Base-by-base conservation (phyloP, 2,329 filamentous ascomycete species). In the Trichothecium sympodiale region DNA sequence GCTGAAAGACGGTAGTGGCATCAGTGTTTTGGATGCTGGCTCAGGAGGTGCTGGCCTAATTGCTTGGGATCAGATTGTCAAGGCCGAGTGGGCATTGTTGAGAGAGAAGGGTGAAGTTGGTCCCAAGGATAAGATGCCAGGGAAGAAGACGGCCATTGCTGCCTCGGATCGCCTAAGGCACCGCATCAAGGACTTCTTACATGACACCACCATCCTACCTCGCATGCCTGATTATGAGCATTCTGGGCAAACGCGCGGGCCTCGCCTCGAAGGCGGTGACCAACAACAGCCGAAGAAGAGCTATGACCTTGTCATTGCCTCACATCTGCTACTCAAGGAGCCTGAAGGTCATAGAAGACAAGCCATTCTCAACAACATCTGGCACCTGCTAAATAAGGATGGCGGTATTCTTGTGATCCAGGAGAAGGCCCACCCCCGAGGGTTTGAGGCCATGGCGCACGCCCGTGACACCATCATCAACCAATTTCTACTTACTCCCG, bases 121-220 rank as follows among this genome's bases (percentile, higher is more conserved):
- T 17, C 64, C 59, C 2, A 52, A 57, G 0, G 54, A 64, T 2
- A 74, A 77, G 1, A 25, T 25, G 20, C 65, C 71, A 3, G 83
- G 85, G 2, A 86, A 81, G 53, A 81, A 83, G 36, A 88, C 85
- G 0, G 87, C 94, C 2, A 62, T 96, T 3, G 77, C 83, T 3
- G 86, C 79, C 1, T 83, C 85, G 0, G 75, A 86, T 42, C 63
- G 76, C 3, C 65, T 98, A 18, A 77, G 87, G 14, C 68, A 83
- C 38, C 80, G 87, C 23, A 68, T 86, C 17, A 85, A 86, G 44
- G 67, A 65, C 14, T 73, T 96, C 43, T 64, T 98, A 10, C 72
- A 93, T 27, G 81, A 95, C 53, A 96, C 91, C 0, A 93, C 83
- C 0, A 95, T 98, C 52, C 68, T 98, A 7, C 88, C 89, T 7